phyloP scores from a whole-genome alignment of 768 basidiomycete genomes.

The Tephrocybe rancida region DNA sequence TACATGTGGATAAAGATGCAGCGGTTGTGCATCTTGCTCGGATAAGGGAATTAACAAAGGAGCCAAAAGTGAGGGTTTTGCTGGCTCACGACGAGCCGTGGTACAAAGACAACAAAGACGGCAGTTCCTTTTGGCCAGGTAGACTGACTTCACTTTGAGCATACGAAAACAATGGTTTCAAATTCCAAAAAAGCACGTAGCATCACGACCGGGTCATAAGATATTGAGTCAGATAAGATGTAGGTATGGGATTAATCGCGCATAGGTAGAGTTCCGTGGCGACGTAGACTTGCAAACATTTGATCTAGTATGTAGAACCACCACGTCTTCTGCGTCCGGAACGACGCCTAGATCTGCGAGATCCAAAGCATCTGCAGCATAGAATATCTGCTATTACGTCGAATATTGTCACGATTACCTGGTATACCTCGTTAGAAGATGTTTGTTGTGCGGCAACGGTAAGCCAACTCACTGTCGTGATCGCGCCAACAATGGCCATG shows the following conservation, averaged over 20 bases:
- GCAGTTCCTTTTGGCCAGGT: constrained; percentile 43
- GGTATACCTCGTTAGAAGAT: constrained; percentile 3
- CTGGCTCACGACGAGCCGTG: constrained; percentile 56
- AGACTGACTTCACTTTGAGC: constrained; percentile 22
- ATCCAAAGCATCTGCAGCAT: constrained; percentile 51
- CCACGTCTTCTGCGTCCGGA: constrained; percentile 19
- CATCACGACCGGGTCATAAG: no score
- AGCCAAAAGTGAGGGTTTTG: constrained; percentile 46
- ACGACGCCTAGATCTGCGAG: constrained; percentile 29
- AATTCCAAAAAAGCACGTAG: no score
- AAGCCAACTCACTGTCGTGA: constrained; percentile 53
- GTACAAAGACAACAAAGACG: constrained; percentile 48
- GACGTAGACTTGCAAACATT: no score
- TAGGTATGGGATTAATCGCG: neutral
- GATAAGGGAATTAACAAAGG: constrained; percentile 31
- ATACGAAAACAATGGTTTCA: neutral
- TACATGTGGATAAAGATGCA: constrained; percentile 41
- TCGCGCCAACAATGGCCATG: constrained; percentile 59
- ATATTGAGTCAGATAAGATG: neutral
- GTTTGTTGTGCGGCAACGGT: neutral
- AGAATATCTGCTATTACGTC: constrained; percentile 59
- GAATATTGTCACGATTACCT: constrained; percentile 70
- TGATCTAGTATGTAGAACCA: constrained; percentile 4
- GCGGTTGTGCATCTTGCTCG: constrained; percentile 43
- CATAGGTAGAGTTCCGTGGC: no score